These are phyloP conservation scores for Brasilioporus rufonigricans DNA, from an alignment of 768 basidiomycete species.

Conservation along the genomic window DNA sequence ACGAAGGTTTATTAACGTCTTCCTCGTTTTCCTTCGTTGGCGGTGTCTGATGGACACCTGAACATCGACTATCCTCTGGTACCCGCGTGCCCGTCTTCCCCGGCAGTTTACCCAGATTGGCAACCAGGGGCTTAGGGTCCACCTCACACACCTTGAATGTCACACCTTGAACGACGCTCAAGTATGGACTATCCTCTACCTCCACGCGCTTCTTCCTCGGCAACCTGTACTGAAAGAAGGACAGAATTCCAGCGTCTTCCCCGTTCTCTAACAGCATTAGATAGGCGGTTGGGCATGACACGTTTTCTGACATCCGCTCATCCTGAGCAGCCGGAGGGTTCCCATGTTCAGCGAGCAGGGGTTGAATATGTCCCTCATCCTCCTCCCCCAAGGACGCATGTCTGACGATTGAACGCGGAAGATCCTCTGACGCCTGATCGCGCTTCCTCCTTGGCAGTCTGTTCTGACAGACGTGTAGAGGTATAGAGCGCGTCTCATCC, in stretches of 20 bases:
- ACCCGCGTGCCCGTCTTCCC: not conserved
- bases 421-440: too few species aligned
- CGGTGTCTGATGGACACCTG: not conserved
- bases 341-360: not conserved
- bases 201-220: not conserved
- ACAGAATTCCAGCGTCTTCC: too few species aligned
- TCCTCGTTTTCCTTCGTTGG: not conserved
- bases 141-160: not conserved
- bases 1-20: too few species aligned
- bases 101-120: not conserved
- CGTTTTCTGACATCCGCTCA: not conserved
- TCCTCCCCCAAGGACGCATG: too few species aligned
- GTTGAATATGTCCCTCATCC: not conserved
- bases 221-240: not conserved
- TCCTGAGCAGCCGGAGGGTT: not conserved
- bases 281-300: not conserved
- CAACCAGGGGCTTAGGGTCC: not conserved
- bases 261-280: too few species aligned
- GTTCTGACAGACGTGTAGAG: too few species aligned
- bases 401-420: not conserved
- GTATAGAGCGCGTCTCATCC: not conserved
- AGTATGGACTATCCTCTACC: not conserved
- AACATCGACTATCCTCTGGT: not conserved
- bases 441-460: not conserved
- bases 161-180: not conserved